These are phyloP conservation scores for Malbranchea cinnamomea DNA, from an alignment of 2,329 filamentous ascomycete species.

Conservation along the genomic window DNA sequence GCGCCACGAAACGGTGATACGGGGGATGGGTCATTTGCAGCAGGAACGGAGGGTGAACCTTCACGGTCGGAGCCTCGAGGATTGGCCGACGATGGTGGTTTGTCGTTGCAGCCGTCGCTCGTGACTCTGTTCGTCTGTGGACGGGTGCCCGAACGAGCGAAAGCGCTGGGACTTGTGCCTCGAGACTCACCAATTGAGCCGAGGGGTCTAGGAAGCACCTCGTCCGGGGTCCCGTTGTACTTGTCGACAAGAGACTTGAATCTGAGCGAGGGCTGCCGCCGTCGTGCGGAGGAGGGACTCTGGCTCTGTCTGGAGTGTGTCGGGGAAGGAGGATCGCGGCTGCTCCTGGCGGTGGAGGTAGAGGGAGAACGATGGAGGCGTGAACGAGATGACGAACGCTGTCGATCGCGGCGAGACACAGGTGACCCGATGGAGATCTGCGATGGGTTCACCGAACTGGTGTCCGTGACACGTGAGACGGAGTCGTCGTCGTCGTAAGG, in stretches of 20 bases:
- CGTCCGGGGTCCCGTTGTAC: conserved; percentile 51
- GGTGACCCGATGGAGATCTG: conserved; percentile 6
- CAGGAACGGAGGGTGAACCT: neutral
- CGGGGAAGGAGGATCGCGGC: conserved; percentile 6
- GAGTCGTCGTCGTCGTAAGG: conserved; percentile 11
- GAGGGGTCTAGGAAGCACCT: conserved; percentile 26
- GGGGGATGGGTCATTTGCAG: neutral
- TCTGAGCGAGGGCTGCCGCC: conserved; percentile 54
- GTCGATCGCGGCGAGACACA: conserved; percentile 4
- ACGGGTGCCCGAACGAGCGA: conserved; percentile 15
- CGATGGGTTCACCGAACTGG: conserved; percentile 6
- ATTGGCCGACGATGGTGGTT: conserved; percentile 1
- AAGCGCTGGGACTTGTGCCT: conserved; percentile 8
- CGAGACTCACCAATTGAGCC: conserved; percentile 9
- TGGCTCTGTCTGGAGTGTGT: conserved; percentile 11
- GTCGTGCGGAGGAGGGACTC: conserved; percentile 14
- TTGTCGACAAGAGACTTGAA: conserved; percentile 64
- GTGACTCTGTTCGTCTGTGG: conserved; percentile 11
- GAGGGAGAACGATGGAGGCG: conserved; percentile 20
- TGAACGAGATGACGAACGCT: conserved; percentile 12
- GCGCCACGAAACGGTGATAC: too few relatives aligned
- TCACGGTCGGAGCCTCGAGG: neutral
- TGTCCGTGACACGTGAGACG: conserved; percentile 12
- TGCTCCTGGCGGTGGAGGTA: conserved; percentile 13
- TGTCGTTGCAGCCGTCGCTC: conserved; percentile 4